phyloP scores from a whole-genome alignment of 495 filamentous ascomycete genomes.

The Corynascus novoguineensis region DNA sequence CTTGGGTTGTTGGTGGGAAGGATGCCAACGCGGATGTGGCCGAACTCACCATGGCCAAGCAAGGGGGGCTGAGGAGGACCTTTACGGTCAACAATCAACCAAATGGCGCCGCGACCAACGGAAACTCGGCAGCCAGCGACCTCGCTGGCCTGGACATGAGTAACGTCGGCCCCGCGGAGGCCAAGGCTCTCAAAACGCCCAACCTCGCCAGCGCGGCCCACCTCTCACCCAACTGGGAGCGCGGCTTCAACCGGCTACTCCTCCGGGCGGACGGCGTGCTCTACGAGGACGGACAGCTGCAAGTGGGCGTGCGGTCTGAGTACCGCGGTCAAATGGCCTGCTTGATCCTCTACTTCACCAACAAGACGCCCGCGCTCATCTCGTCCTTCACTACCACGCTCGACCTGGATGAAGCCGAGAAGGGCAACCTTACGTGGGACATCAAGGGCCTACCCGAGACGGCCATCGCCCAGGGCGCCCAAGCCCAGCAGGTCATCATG shows the following conservation, averaged over 20 bases:
- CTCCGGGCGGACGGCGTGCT: slow-evolving; percentile 78
- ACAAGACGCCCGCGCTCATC: slow-evolving; percentile 78
- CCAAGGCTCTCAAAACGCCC: slow-evolving; percentile 54
- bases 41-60: slow-evolving; percentile 77
- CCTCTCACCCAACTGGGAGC: slow-evolving; percentile 88
- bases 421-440: slow-evolving; percentile 68
- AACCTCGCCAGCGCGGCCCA: slow-evolving; percentile 92
- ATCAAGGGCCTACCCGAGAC: slow-evolving; percentile 85
- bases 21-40: slow-evolving; percentile 78
- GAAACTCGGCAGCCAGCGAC: slow-evolving; percentile 50
- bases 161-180: slow-evolving; percentile 47
- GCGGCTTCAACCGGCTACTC: slow-evolving; percentile 80
- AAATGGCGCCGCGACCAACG: slow-evolving; percentile 50
- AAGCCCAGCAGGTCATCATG: slow-evolving; percentile 91
- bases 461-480: slow-evolving; percentile 62
- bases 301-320: slow-evolving; percentile 87
- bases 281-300: slow-evolving; percentile 91
- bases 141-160: slow-evolving; percentile 78
- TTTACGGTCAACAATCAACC: slow-evolving; percentile 60
- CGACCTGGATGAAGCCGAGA: slow-evolving; percentile 67
- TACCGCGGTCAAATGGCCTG: slow-evolving; percentile 92
- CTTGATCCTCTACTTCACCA: slow-evolving; percentile 90
- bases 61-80: slow-evolving; percentile 75
- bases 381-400: slow-evolving; percentile 90
- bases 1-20: slow-evolving; percentile 93